Evolutionary conservation across 441 rosid species (phyloP), one percentile per base, ranked within the genome.

Genomic region (Gossypium trilobum): DNA sequence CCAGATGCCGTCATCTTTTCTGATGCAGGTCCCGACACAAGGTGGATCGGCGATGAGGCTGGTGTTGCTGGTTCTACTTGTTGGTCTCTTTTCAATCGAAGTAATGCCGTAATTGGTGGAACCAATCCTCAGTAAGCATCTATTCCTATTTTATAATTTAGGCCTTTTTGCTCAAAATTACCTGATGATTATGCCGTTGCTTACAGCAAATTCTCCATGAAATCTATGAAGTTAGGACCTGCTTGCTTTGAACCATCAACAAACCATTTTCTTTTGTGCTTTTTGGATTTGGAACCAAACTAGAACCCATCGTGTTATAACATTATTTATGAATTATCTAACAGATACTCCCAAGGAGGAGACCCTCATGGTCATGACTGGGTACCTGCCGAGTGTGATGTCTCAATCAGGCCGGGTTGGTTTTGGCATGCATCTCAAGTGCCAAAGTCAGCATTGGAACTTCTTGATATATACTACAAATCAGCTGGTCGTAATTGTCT

Each of bases 341-440:
- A 79, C 77, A 93, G 94, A 72, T 94, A 91, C 73, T 80, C 78
- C 2, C 78, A 74, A 60, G 61, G 63, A 57, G 97, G 98, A 73
- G 98, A 94, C 76, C 81, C 84, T 0, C 72, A 29, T 0, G 97
- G 98, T 46, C 83, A 82, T 29, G 95, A 91, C 76, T 91, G 97
- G 97, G 89, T 94, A 50, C 95, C 97, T 13, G 87, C 91, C 8
- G 98, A 94, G 71, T 94, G 98, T 54, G 98, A 90, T 80, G 96
- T 94, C 61, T 94, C 94, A 17, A 94, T 94, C 70, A 75, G 96
- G 75, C 91, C 87, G 0, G 95, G 98, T 68, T 94, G 97, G 98
- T 94, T 94, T 82, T 94, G 98, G 98, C 97, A 91, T 71, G 86
- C 87, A 8, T 82, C 83, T 19, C 91, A 94, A 78, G 75, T 77